Percentiles rank a stretch among this genome's conserved stretches.
Evolutionary conservation across 2,329 filamentous ascomycete species (phyloP).

Genomic region (Stachybotrys elegans): DNA sequence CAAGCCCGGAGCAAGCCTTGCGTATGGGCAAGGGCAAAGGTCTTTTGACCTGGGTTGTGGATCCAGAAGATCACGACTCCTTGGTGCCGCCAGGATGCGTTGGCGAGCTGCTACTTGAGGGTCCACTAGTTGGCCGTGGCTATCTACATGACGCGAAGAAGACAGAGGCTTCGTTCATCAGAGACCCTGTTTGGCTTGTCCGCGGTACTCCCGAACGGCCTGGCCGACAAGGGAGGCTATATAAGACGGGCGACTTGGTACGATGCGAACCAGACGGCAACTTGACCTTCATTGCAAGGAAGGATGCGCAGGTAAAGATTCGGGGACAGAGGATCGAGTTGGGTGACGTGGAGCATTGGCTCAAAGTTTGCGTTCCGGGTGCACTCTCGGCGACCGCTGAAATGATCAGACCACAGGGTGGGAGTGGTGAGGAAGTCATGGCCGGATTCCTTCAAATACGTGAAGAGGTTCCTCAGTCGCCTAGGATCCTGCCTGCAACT

Average conservation of each 20-base stretch:
- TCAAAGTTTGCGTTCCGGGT: not conserved
- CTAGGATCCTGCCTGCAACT: not conserved
- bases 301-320: constrained; percentile 53
- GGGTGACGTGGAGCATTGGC: constrained; percentile 15
- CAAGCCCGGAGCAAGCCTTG: not conserved
- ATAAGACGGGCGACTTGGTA: constrained; percentile 43
- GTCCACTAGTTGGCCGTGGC: constrained; percentile 15
- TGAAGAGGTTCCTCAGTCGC: not conserved
- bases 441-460: not conserved
- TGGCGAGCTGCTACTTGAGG: constrained; percentile 22
- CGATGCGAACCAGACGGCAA: constrained; percentile 33
- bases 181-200: constrained; percentile 24
- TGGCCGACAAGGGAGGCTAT: constrained; percentile 19
- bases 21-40: constrained; percentile 8
- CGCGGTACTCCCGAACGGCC: not conserved
- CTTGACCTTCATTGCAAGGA: constrained; percentile 43
- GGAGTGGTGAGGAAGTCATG: not conserved
- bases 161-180: constrained; percentile 16
- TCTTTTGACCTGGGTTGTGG: constrained; percentile 22
- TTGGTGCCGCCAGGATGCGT: constrained; percentile 14
- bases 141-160: constrained; percentile 16
- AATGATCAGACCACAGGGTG: not conserved
- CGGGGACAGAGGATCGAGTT: constrained; percentile 51
- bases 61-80: constrained; percentile 15
- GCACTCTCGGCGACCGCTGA: not conserved